Evolutionary conservation across 2,329 filamentous ascomycete species (phyloP).

Genomic region (Fusarium poae): DNA sequence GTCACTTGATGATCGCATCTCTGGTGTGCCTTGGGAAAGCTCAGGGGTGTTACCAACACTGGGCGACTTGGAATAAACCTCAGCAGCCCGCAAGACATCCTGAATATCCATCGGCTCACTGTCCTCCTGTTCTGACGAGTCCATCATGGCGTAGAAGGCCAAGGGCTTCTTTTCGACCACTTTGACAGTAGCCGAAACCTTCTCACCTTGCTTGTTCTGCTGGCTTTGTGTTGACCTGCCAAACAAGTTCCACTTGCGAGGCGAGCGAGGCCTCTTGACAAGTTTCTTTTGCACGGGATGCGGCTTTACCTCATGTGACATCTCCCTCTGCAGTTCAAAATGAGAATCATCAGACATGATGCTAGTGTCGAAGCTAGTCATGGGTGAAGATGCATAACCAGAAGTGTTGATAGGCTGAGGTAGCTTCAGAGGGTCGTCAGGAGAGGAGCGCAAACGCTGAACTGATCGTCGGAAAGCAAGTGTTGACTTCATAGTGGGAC

Average conservation of each 20-base stretch:
- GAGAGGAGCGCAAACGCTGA: conserved; percentile 62
- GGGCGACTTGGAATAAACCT: conserved; percentile 51
- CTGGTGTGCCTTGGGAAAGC: conserved; percentile 27
- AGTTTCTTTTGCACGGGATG: conserved; percentile 64
- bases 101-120: conserved; percentile 56
- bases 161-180: conserved; percentile 64
- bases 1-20: conserved; percentile 29
- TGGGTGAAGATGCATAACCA: conserved; percentile 60
- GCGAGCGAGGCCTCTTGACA: conserved; percentile 66
- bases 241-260: conserved; percentile 74
- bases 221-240: conserved; percentile 64
- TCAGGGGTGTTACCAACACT: conserved; percentile 35
- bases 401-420: conserved; percentile 67
- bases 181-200: conserved; percentile 64
- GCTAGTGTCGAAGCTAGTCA: conserved; percentile 69
- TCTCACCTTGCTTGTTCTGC: conserved; percentile 56
- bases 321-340: conserved; percentile 56
- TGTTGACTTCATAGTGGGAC: conserved; percentile 61
- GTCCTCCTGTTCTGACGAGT: conserved; percentile 68
- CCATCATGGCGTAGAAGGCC: conserved; percentile 73
- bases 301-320: conserved; percentile 49
- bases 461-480: conserved; percentile 68
- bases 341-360: conserved; percentile 70
- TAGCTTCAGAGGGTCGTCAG: conserved; percentile 61
- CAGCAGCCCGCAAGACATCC: conserved; percentile 65